These are phyloP conservation scores for Abortiporus biennis DNA, from an alignment of 1,284 basidiomycete species.

Conservation along the genomic window DNA sequence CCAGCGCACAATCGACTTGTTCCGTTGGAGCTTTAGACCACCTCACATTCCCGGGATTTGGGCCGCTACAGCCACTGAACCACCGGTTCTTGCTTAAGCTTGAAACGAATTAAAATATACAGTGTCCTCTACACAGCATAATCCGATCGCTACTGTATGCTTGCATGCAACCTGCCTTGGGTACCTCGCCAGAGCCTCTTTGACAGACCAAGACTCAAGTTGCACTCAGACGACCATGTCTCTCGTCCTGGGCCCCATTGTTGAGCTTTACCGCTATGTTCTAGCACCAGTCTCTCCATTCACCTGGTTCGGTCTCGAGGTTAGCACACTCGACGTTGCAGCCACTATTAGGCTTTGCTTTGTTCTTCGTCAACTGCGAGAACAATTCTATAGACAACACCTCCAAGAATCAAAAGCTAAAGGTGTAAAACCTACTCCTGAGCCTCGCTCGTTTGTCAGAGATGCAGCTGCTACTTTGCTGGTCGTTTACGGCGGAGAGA, in stretches of 20 bases:
- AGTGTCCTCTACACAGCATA: too few relatives aligned
- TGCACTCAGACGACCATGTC: constrained; percentile 15
- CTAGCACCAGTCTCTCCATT: constrained; percentile 62
- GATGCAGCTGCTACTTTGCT: constrained; percentile 50
- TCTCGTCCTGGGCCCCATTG: constrained; percentile 33
- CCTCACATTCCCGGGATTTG: constrained; percentile 72
- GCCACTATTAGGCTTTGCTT: constrained; percentile 64
- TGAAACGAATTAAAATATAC: too few relatives aligned
- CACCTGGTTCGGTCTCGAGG: constrained; percentile 54
- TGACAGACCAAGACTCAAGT: too few relatives aligned
- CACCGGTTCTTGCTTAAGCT: constrained; percentile 24
- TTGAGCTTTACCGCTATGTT: constrained; percentile 45
- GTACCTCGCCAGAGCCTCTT: too few relatives aligned
- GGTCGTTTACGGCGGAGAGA: constrained; percentile 72
- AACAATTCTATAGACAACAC: constrained; percentile 40
- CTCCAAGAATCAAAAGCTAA: constrained; percentile 18
- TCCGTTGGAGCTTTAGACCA: constrained; percentile 56
- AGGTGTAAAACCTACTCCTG: constrained; percentile 24
- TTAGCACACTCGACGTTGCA: constrained; percentile 59
- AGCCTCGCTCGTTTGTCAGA: constrained; percentile 50
- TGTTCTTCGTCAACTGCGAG: constrained; percentile 59
- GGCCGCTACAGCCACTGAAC: constrained; percentile 76
- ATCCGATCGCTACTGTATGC: too few relatives aligned
- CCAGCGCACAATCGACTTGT: constrained; percentile 66
- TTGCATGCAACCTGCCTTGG: too few relatives aligned